A percentile compares a stretch with the other conserved stretches of the same genome.
Evolutionary conservation across 257 asterid genomes (phyloP).

Genomic region (Solanum chaucha): DNA sequence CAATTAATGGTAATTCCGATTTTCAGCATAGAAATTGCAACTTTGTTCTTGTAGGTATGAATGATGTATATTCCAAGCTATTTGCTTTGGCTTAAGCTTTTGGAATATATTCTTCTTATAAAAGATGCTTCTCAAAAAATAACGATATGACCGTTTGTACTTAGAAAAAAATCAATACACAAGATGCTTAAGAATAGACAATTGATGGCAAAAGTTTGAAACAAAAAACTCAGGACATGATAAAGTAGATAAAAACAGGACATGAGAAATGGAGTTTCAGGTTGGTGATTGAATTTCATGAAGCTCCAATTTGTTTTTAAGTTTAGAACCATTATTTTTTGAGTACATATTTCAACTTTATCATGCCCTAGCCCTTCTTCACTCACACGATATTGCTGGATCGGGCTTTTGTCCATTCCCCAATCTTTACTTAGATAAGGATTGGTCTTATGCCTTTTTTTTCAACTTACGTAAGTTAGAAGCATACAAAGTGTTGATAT

Average conservation of each 20-base stretch:
- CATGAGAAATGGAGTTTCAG: neutral
- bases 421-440: too few relatives aligned
- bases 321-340: neutral
- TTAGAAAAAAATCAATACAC: neutral
- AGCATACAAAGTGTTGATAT: neutral
- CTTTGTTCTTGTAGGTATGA: too few relatives aligned
- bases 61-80: too few relatives aligned
- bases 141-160: too few relatives aligned
- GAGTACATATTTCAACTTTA: neutral
- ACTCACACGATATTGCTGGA: too few relatives aligned
- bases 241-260: neutral
- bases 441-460: neutral
- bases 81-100: too few relatives aligned
- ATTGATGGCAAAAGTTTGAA: neutral
- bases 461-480: neutral
- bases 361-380: neutral
- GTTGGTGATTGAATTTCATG: neutral
- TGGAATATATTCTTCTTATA: too few relatives aligned
- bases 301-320: neutral
- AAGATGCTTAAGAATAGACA: neutral
- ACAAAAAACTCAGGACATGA: neutral
- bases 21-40: too few relatives aligned
- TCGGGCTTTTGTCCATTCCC: too few relatives aligned
- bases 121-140: too few relatives aligned
- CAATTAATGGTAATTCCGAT: neutral